Evolutionary conservation across 371 early-diverging fungal species (phyloP), one percentile per base, ranked within the genome.

Genomic region (Mortierella sp.): DNA sequence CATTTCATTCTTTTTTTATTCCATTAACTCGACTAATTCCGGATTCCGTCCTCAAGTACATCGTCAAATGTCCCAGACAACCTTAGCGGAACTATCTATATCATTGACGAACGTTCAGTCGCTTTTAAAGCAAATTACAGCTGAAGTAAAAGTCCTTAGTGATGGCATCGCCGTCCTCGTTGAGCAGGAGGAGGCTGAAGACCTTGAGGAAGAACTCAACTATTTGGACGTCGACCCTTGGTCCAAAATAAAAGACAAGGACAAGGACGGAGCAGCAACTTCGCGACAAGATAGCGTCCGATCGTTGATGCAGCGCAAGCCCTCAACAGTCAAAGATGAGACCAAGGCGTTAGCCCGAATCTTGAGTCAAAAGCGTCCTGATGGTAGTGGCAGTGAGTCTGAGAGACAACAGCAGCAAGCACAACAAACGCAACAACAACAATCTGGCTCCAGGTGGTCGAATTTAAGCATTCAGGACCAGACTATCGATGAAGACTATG

Each of bases 241-340:
- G 81, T 81, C 81, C 50, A 81, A 81, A 19, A 76, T 69, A 13
- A 76, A 69, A 16, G 76, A 76, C 64, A 72, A 81, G 69, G 81
- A 81, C 32, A 66, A 69, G 4, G 55, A 50, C 5, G 45, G 52
- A 4, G 52, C 58, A 32, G 63, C 58, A 4, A 63, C 69, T 0
- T 50, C 64, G 15, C 69, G 81, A 11, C 68, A 66, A 66, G 75
- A 81, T 47, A 81, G 81, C 58, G 72, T 81, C 55, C 81, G 81
- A 5, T 81, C 81, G 0, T 59, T 81, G 33, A 52, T 81, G n/a
- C 81, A 81, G 63, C 53, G 81, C 6, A 75, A 58, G 47, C 81
- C 81, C 13, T 81, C 81, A 48, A 81, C 81, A 4, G 81, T 81
- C 63, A 81, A 81, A 64, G 81, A 81, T 33, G 81, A 81, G 53